Evolutionary conservation across 202 grass and related monocot genomes (phyloP).

Genomic region (Zoysia matrella): DNA sequence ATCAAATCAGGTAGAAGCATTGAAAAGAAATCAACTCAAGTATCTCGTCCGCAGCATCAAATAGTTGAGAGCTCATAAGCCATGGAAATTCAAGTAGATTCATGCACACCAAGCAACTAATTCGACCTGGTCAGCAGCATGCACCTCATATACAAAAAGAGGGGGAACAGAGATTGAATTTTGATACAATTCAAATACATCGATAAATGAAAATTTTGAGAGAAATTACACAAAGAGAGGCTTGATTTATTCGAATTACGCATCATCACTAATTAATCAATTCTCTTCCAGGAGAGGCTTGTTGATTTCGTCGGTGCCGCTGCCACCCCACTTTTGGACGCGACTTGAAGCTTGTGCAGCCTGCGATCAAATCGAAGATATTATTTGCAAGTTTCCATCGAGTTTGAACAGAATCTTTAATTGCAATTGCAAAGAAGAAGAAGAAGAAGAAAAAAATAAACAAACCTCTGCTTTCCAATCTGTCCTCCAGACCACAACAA

Average conservation of each 20-base stretch:
- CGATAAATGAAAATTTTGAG: too few species aligned
- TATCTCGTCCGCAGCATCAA: background rate
- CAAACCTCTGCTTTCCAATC: slow-evolving; percentile 79
- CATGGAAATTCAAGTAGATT: background rate
- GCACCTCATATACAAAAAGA: too few species aligned
- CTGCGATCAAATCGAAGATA: slow-evolving; percentile 24
- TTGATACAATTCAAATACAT: too few species aligned
- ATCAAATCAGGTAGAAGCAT: too few species aligned
- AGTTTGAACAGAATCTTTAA: background rate
- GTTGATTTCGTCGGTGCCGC: slow-evolving; percentile 14
- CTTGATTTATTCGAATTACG: background rate
- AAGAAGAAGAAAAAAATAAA: background rate
- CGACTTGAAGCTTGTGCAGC: slow-evolving; percentile 51
- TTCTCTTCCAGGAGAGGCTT: slow-evolving; percentile 28
- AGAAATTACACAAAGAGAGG: too few species aligned
- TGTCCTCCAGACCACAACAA: slow-evolving; percentile 72
- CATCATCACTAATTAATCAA: background rate
- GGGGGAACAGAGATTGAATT: too few species aligned
- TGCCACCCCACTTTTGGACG: slow-evolving; percentile 44
- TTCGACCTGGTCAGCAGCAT: background rate
- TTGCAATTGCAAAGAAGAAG: too few species aligned
- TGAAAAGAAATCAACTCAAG: too few species aligned
- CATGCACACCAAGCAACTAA: background rate
- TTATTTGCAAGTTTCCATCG: background rate
- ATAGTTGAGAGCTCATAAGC: background rate